These are phyloP conservation scores for Astrephomene gubernaculifera DNA, from an alignment of 139 green algal species.

Conservation along the genomic window DNA sequence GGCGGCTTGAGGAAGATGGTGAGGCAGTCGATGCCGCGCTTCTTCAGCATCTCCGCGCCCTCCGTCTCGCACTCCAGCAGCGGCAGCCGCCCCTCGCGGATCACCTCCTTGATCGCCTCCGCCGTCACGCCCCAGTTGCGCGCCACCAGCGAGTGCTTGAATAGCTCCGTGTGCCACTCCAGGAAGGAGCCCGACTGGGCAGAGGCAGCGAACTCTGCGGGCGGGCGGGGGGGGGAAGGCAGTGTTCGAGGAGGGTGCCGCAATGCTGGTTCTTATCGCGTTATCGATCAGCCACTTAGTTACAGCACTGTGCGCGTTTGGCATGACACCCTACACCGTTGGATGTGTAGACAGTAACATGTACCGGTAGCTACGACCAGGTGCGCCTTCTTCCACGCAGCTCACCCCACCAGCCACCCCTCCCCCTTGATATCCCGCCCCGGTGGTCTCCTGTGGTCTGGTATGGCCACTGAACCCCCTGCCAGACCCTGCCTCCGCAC, in stretches of 20 bases:
- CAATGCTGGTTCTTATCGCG: no score
- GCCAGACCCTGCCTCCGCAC: no score
- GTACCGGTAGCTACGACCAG: no score
- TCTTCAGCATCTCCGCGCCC: constrained; percentile 54
- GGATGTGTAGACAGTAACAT: no score
- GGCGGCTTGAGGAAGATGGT: constrained; percentile 75
- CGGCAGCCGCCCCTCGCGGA: constrained; percentile 66
- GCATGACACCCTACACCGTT: no score
- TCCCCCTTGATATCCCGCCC: no score
- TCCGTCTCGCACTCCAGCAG: constrained; percentile 73
- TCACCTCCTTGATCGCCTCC: constrained; percentile 56
- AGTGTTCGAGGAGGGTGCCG: constrained; percentile 37
- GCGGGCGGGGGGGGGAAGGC: neutral
- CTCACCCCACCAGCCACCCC: no score
- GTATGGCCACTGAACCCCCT: no score
- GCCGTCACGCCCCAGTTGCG: constrained; percentile 56
- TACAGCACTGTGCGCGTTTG: no score
- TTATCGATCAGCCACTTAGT: no score
- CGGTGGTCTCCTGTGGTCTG: no score
- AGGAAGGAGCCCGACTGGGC: constrained; percentile 48
- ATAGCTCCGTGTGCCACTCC: constrained; percentile 65
- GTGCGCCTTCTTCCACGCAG: no score
- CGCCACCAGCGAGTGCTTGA: constrained; percentile 57
- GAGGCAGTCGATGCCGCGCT: constrained; percentile 70
- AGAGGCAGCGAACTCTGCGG: constrained; percentile 50